Percentiles rank a stretch among this genome's conserved stretches.
phyloP scores from a whole-genome alignment of 345 rosid genomes.

The Erucastrum elatum region DNA sequence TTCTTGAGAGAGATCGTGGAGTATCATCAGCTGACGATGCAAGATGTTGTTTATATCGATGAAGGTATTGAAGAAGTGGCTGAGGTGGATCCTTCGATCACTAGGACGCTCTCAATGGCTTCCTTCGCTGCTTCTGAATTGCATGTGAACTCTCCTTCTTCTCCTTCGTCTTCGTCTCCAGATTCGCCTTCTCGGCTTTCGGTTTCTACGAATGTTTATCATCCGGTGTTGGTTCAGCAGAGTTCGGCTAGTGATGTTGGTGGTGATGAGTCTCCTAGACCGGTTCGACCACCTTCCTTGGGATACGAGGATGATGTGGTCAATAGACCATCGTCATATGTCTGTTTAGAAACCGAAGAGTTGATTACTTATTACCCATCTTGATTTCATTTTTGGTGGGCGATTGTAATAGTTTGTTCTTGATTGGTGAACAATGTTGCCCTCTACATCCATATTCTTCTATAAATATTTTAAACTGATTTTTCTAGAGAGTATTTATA shows the following conservation, averaged over 20 bases:
- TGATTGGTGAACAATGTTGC: too few relatives aligned
- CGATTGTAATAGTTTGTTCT: too few relatives aligned
- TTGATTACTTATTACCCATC: too few relatives aligned
- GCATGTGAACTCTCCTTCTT: conserved; percentile 26
- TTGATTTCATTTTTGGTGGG: too few relatives aligned
- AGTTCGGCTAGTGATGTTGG: conserved; percentile 18
- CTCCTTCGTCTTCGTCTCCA: conserved; percentile 59
- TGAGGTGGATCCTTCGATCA: conserved; percentile 56
- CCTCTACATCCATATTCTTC: too few relatives aligned
- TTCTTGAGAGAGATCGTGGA: conserved; percentile 94
- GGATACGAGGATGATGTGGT: conserved; percentile 27
- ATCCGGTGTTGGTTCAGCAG: conserved; percentile 38
- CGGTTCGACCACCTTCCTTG: conserved; percentile 39
- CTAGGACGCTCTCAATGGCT: conserved; percentile 52
- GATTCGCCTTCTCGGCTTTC: conserved; percentile 49
- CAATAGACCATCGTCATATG: too few relatives aligned
- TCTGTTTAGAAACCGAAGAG: too few relatives aligned
- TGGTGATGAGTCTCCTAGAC: conserved; percentile 30
- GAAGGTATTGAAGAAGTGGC: conserved; percentile 78
- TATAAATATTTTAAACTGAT: too few relatives aligned
- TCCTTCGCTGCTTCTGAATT: conserved; percentile 41
- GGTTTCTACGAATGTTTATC: conserved; percentile 35
- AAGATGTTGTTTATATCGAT: conserved; percentile 87
- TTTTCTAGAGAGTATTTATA: too few relatives aligned
- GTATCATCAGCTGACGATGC: conserved; percentile 95